Conservation (phyloP, 140 eudicot genomes). For the Bidens hawaiensis region DNA sequence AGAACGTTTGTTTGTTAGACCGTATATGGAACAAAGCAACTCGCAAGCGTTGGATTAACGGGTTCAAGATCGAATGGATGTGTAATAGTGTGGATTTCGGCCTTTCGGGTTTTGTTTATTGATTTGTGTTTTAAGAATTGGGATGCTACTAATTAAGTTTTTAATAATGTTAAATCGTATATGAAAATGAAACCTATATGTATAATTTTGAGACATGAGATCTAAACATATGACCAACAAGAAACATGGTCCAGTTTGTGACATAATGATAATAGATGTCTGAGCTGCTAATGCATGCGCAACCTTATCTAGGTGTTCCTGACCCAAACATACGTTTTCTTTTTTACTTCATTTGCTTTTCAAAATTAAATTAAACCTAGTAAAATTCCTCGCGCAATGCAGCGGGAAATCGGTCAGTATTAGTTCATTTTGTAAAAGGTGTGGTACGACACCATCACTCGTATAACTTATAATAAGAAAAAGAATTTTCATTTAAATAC, state of each 20-base stretch:
- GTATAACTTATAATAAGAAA: too few species aligned
- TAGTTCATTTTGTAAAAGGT: too few species aligned
- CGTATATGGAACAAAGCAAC: slow-evolving; percentile 38
- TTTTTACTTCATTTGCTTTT: background rate
- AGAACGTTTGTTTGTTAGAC: background rate
- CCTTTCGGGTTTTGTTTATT: too few species aligned
- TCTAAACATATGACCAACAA: background rate
- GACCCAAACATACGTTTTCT: background rate
- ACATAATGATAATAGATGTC: slow-evolving; percentile 11
- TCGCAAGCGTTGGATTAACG: slow-evolving; percentile 37
- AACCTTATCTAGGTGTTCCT: slow-evolving; percentile 26
- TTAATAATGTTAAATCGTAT: slow-evolving; percentile 19
- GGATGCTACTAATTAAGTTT: slow-evolving; percentile 18
- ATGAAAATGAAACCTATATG: slow-evolving; percentile 16
- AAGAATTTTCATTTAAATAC: too few species aligned
- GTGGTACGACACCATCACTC: too few species aligned
- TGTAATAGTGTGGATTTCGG: slow-evolving; percentile 28
- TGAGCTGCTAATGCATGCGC: slow-evolving; percentile 27
- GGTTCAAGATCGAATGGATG: background rate
- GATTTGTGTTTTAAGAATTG: slow-evolving; percentile 21
- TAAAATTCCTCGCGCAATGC: too few species aligned
- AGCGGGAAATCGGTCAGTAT: too few species aligned
- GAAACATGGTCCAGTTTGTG: slow-evolving; percentile 22
- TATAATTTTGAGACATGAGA: background rate
- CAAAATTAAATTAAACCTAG: too few species aligned